Base-by-base conservation (phyloP, 805 yeast species). In the Ogataea degrootiae region DNA sequence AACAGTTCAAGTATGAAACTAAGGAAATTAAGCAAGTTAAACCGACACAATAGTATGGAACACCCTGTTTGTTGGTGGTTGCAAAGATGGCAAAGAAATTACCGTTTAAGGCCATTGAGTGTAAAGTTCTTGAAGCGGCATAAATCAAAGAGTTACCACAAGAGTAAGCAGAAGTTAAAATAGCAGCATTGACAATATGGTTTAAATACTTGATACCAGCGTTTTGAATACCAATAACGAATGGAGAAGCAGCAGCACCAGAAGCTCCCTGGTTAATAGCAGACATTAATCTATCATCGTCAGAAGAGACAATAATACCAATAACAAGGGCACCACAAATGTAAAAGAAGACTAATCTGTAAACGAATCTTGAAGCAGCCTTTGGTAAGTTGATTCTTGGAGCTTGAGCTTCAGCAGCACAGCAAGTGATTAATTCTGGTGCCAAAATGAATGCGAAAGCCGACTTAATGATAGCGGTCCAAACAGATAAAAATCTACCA, bases 211-310 rank as follows among this genome's bases (percentile, higher is more conserved):
- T 61, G 54, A 88, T 86, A 43, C 78, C 73, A 16, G 88, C 86
- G 55, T 74, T 76, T 58, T 79, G 79, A 59, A 88, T 83, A 46
- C 95, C 96, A 62, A 87, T 83, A 45, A 87, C 92, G 59, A 86
- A 89, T 34, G 96, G 96, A 15, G 95, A 85, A 19, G 92, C 92
- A 41, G 83, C 79, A 5, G 95, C 94, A 52, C 81, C 79, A 14
- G 70, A 56, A 14, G 63, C 51, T 55, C 82, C 83, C 35, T 70
- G 67, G n/a, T 68, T 71, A 55, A 76, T 65, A 16, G 77, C 78
- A 41, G 55, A 56, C 55, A 77, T 66, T 43, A 75, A 66, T 48
- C 70, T 61, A 38, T 60, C 61, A 56, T 74, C 76, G 34, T 63
- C 67, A 17, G 67, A 66, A 40, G 71, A 63, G 44, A 74, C 81